phyloP scores from a whole-genome alignment of 306 rosid genomes.

The Styphnolobium japonicum region DNA sequence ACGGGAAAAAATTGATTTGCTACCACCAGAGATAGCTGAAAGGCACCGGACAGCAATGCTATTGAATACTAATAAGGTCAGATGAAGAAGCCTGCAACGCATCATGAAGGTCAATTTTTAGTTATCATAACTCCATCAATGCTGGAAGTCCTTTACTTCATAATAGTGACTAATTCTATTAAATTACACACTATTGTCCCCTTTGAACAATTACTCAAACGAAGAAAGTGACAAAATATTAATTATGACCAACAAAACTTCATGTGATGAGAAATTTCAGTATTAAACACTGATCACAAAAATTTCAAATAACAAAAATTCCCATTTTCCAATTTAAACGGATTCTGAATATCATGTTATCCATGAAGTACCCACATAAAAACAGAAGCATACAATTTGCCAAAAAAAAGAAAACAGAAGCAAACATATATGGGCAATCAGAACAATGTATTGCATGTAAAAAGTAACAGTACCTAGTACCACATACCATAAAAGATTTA shows the following conservation, averaged over 20 bases:
- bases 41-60: constrained; percentile 43
- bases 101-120: constrained; percentile 25
- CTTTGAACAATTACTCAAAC: neutral
- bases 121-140: constrained; percentile 3
- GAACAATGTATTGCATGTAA: neutral
- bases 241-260: neutral
- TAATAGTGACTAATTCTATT: neutral
- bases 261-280: neutral
- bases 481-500: neutral
- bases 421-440: neutral
- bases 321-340: neutral
- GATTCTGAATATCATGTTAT: neutral
- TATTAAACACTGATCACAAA: neutral
- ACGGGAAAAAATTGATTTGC: constrained; percentile 55
- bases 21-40: constrained; percentile 62
- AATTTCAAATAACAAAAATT: neutral
- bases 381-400: constrained; percentile 1
- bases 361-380: neutral
- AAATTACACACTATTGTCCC: neutral
- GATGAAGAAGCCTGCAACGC: constrained; percentile 72
- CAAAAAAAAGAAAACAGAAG: neutral
- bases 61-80: constrained; percentile 64
- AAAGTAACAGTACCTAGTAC: neutral
- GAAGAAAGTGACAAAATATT: neutral
- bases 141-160: neutral